Conservation (phyloP, 1,284 basidiomycete species). For the Tausonia pullulans region DNA sequence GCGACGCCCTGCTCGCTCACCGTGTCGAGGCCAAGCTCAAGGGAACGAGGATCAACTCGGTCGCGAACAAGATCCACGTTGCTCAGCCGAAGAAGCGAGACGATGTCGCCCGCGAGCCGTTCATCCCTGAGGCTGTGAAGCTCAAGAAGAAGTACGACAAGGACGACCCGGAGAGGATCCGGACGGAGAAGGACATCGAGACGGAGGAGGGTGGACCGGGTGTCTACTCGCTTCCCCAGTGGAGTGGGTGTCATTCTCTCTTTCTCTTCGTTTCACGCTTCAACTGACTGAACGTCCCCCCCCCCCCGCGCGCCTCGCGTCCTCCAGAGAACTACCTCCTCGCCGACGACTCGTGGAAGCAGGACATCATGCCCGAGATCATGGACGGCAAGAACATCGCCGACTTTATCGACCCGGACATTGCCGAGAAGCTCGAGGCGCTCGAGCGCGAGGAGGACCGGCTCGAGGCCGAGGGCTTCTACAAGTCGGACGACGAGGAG, state of each 20-base stretch:
- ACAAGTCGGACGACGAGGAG: slow-evolving; percentile 72
- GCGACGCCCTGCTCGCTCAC: slow-evolving; percentile 81
- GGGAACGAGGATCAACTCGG: slow-evolving; percentile 79
- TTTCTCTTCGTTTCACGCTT: background rate
- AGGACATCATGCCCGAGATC: slow-evolving; percentile 91
- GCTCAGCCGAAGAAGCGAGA: slow-evolving; percentile 78
- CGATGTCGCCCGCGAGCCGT: slow-evolving; percentile 68
- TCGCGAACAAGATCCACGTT: slow-evolving; percentile 88
- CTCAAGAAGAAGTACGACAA: slow-evolving; percentile 71
- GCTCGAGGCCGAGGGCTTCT: slow-evolving; percentile 87
- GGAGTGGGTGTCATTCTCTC: slow-evolving; percentile 46
- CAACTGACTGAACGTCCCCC: slow-evolving; percentile 1
- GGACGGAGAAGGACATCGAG: slow-evolving; percentile 68
- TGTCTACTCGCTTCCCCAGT: slow-evolving; percentile 78
- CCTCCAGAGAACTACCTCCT: slow-evolving; percentile 76
- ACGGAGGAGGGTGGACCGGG: slow-evolving; percentile 71
- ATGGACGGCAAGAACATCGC: slow-evolving; percentile 98
- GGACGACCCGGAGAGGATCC: slow-evolving; percentile 60
- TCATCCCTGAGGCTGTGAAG: slow-evolving; percentile 72
- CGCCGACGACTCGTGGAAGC: slow-evolving; percentile 86
- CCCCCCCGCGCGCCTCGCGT: background rate
- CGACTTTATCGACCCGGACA: slow-evolving; percentile 99
- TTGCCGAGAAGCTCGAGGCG: slow-evolving; percentile 89
- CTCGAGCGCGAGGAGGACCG: slow-evolving; percentile 94
- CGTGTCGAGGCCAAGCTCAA: slow-evolving; percentile 86